Percentiles rank a stretch among this genome's conserved stretches.
phyloP scores from a whole-genome alignment of 1,139 yeast species.

The Debaryomyces udenii region DNA sequence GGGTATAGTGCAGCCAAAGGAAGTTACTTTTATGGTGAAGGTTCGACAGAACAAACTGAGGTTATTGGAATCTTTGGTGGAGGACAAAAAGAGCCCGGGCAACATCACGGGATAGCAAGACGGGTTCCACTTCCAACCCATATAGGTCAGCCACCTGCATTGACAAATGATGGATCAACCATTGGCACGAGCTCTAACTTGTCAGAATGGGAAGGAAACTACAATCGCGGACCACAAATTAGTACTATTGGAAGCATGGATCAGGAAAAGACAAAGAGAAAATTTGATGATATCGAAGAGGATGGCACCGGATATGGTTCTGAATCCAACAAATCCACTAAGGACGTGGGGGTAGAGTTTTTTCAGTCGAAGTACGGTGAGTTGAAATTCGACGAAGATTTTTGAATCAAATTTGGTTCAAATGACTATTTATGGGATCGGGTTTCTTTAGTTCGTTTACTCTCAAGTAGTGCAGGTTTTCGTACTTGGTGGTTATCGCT shows the following conservation, averaged over 20 bases:
- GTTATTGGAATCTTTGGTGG: slow-evolving; percentile 11
- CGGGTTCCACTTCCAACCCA: slow-evolving; percentile 60
- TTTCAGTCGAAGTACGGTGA: slow-evolving; percentile 43
- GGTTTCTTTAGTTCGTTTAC: slow-evolving; percentile 6
- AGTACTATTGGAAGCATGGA: slow-evolving; percentile 3
- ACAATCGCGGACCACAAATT: slow-evolving; percentile 23
- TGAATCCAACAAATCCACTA: background rate
- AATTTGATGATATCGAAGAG: slow-evolving; percentile 37
- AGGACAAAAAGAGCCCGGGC: slow-evolving; percentile 11
- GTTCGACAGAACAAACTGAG: slow-evolving; percentile 2
- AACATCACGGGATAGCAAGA: background rate
- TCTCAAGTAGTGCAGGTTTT: too few species aligned
- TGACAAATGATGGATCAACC: slow-evolving; percentile 44
- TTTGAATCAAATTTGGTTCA: slow-evolving; percentile 23
- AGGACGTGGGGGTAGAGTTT: slow-evolving; percentile 18
- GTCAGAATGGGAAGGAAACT: slow-evolving; percentile 49
- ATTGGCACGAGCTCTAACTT: slow-evolving; percentile 47
- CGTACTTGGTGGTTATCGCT: too few species aligned
- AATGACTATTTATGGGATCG: too few species aligned
- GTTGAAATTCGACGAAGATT: slow-evolving; percentile 49
- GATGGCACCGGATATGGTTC: slow-evolving; percentile 3
- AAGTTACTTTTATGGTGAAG: background rate
- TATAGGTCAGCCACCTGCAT: slow-evolving; percentile 42
- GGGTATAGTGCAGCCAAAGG: slow-evolving; percentile 4
- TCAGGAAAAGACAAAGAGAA: slow-evolving; percentile 34